Conservation (phyloP, 495 filamentous ascomycete genomes). For the Barbatosphaeria neglecta region DNA sequence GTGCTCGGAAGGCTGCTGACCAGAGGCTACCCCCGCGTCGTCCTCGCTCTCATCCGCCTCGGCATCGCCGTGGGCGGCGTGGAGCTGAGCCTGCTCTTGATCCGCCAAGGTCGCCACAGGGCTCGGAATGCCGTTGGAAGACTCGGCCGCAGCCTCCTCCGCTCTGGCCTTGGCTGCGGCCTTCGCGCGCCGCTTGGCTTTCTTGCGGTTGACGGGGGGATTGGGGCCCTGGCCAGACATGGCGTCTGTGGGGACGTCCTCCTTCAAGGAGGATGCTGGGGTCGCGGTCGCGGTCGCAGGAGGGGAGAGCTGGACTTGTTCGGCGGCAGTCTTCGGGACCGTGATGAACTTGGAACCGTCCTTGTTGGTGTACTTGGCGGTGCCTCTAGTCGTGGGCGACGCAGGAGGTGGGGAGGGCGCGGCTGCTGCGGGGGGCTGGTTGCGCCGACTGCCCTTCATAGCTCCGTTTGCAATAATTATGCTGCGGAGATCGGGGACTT, state of each 20-base stretch:
- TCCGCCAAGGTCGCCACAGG: conserved; percentile 12
- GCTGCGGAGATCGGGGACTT: neutral
- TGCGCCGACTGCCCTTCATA: conserved; percentile 41
- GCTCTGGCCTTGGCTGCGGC: conserved; percentile 60
- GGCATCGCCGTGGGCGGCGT: conserved; percentile 11
- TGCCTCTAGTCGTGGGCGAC: conserved; percentile 30
- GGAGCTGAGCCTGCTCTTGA: conserved; percentile 11
- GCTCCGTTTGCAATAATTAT: neutral
- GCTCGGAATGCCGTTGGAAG: conserved; percentile 29
- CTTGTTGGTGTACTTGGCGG: conserved; percentile 51
- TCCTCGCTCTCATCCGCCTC: conserved; percentile 17
- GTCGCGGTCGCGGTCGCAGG: conserved; percentile 22
- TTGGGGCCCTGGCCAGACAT: conserved; percentile 20
- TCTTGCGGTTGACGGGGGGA: conserved; percentile 71
- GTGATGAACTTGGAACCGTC: conserved; percentile 59
- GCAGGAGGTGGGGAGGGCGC: conserved; percentile 18
- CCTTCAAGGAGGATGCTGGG: conserved; percentile 4
- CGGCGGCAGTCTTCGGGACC: conserved; percentile 46
- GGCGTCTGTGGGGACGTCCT: conserved; percentile 8
- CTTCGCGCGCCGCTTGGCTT: conserved; percentile 76
- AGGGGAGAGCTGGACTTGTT: conserved; percentile 39
- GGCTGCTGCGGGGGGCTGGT: conserved; percentile 25
- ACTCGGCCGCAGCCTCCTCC: conserved; percentile 18
- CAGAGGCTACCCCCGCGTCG: conserved; percentile 4
- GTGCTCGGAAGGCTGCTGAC: conserved; percentile 1